Evolutionary conservation across 2,329 filamentous ascomycete genomes (phyloP).

Genomic region (Xylariaceae sp.): DNA sequence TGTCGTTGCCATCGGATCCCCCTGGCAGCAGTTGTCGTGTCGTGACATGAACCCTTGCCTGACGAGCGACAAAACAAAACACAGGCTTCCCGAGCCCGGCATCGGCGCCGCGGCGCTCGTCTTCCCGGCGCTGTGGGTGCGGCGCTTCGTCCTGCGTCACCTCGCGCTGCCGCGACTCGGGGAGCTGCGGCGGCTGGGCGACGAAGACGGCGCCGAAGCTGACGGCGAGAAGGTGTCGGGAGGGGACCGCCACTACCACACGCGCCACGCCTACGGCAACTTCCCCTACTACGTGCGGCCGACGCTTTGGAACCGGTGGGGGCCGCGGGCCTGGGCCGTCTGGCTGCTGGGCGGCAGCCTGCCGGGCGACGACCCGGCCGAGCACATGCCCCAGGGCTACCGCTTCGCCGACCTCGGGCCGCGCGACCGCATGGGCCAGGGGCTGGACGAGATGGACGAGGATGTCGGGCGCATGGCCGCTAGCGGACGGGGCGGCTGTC

Average conservation of each 20-base stretch:
- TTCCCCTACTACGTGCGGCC: constrained; percentile 58
- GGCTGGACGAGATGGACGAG: constrained; percentile 38
- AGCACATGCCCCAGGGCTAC: constrained; percentile 43
- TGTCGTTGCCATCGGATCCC: no score
- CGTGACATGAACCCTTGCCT: no score
- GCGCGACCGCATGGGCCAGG: constrained; percentile 41
- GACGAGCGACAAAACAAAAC: no score
- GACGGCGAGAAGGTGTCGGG: no score
- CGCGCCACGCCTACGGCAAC: constrained; percentile 43
- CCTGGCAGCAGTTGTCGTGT: not conserved
- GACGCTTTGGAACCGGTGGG: constrained; percentile 56
- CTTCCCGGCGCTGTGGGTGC: constrained; percentile 38
- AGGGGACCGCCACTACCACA: constrained; percentile 46
- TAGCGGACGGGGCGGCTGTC: constrained; percentile 22
- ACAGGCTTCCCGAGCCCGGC: constrained; percentile 36
- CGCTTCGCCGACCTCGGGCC: constrained; percentile 57
- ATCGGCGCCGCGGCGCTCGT: constrained; percentile 31
- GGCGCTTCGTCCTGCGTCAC: constrained; percentile 50
- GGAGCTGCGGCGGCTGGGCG: constrained; percentile 31
- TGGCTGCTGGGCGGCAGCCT: constrained; percentile 36
- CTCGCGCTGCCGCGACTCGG: constrained; percentile 51
- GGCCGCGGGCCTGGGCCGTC: constrained; percentile 43
- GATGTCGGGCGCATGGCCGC: constrained; percentile 30
- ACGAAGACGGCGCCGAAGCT: constrained; percentile 43
- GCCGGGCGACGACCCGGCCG: constrained; percentile 33